phyloP scores from a whole-genome alignment of 2,329 filamentous ascomycete genomes.

The Microsporum canis region DNA sequence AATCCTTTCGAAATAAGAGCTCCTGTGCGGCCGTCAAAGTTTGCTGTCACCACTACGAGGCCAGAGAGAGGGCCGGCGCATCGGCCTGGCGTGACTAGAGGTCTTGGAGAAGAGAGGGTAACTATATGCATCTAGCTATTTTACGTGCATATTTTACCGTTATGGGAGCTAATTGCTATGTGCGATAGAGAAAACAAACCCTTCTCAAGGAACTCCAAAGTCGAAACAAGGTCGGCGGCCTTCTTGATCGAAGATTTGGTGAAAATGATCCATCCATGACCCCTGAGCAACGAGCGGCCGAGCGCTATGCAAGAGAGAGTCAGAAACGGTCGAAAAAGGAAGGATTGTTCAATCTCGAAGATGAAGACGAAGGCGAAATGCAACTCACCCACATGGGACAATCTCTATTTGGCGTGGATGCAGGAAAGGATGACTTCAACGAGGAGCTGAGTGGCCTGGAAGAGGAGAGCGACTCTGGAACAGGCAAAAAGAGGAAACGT shows the following conservation, averaged over 20 bases:
- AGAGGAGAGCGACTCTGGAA: constrained; percentile 49
- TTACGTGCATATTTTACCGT: background rate
- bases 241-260: constrained; percentile 86
- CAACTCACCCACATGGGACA: constrained; percentile 75
- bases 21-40: constrained; percentile 65
- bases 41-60: constrained; percentile 60
- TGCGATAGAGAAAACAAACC: constrained; percentile 59
- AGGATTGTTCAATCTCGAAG: constrained; percentile 83
- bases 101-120: constrained; percentile 73
- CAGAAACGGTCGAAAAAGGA: constrained; percentile 64
- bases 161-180: background rate
- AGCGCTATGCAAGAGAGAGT: constrained; percentile 83
- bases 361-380: constrained; percentile 57
- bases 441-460: constrained; percentile 52
- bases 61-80: constrained; percentile 49
- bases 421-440: constrained; percentile 60
- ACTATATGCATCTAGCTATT: constrained; percentile 8
- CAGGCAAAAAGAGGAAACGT: constrained; percentile 41
- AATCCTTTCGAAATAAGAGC: constrained; percentile 95
- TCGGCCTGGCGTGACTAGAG: constrained; percentile 73
- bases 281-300: constrained; percentile 80
- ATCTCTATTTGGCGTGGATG: constrained; percentile 52
- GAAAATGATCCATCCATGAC: constrained; percentile 92
- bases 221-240: constrained; percentile 81
- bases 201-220: constrained; percentile 81